Conservation (phyloP, 352 stramenopile species). For the Phytophthora meadii region DNA sequence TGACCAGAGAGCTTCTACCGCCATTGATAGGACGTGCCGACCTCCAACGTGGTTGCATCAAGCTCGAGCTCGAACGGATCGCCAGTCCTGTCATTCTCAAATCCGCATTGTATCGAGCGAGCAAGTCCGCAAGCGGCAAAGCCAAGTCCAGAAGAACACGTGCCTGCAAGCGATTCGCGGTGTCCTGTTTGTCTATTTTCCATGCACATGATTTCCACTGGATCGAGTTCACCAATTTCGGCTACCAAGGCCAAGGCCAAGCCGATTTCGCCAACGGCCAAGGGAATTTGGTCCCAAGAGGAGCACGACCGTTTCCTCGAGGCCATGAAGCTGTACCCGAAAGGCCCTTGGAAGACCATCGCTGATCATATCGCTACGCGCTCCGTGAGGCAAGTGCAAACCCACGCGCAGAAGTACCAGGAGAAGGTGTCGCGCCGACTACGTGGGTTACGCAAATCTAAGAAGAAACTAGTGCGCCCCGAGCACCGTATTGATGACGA, state of each 20-base stretch:
- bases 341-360: slow-evolving; percentile 78
- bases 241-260: slow-evolving; percentile 21
- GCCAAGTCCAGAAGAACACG: slow-evolving; percentile 1
- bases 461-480: slow-evolving; percentile 69
- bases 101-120: slow-evolving; percentile 31
- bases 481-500: slow-evolving; percentile 70
- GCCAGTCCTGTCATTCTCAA: slow-evolving; percentile 35
- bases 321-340: slow-evolving; percentile 71
- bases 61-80: slow-evolving; percentile 11
- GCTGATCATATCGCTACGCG: slow-evolving; percentile 75
- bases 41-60: slow-evolving; percentile 20
- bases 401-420: slow-evolving; percentile 83
- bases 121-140: slow-evolving; percentile 11
- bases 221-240: slow-evolving; percentile 34
- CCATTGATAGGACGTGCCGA: slow-evolving; percentile 30
- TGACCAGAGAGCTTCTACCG: slow-evolving; percentile 32
- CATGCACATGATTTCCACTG: slow-evolving; percentile 36
- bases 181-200: background rate
- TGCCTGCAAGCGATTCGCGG: background rate
- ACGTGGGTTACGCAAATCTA: slow-evolving; percentile 72
- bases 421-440: slow-evolving; percentile 74
- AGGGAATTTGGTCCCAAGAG: slow-evolving; percentile 69
- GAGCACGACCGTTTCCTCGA: slow-evolving; percentile 80
- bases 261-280: slow-evolving; percentile 42
- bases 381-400: slow-evolving; percentile 76